Conservation (phyloP, 179 eudicot genomes). For the Silene coronaria region DNA sequence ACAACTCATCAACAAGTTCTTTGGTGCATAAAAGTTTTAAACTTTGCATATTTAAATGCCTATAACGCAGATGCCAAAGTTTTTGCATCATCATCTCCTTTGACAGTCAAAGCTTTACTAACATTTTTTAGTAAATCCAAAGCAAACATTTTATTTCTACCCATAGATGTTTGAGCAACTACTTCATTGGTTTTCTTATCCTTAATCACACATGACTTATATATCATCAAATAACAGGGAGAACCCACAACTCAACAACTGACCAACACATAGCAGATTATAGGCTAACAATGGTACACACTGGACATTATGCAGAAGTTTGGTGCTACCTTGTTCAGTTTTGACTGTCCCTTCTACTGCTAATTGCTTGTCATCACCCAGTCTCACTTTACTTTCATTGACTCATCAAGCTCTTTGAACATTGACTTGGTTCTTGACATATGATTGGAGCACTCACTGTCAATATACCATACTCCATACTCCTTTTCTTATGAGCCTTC, state of each 20-base stretch:
- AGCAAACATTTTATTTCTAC: too few relatives aligned
- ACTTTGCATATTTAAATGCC: too few relatives aligned
- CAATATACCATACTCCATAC: not conserved
- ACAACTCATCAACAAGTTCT: too few relatives aligned
- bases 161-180: too few relatives aligned
- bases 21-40: too few relatives aligned
- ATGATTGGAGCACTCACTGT: not conserved
- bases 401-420: not conserved
- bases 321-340: conserved; percentile 1
- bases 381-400: not conserved
- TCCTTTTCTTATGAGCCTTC: not conserved
- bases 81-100: too few relatives aligned
- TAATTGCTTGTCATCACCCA: conserved; percentile 19
- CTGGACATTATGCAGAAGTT: conserved; percentile 10
- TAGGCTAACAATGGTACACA: conserved; percentile 21
- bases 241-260: conserved; percentile 1
- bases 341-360: conserved; percentile 3
- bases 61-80: too few relatives aligned
- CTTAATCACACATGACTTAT: not conserved
- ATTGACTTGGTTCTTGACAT: not conserved
- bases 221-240: conserved; percentile 1
- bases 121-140: too few relatives aligned
- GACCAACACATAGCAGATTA: conserved; percentile 25
- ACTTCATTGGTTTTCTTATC: too few relatives aligned
- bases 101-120: too few relatives aligned